A percentile compares a stretch with the other conserved stretches of the same genome.
phyloP scores from a whole-genome alignment of 179 eudicot genomes.

The Beta lomatogona region DNA sequence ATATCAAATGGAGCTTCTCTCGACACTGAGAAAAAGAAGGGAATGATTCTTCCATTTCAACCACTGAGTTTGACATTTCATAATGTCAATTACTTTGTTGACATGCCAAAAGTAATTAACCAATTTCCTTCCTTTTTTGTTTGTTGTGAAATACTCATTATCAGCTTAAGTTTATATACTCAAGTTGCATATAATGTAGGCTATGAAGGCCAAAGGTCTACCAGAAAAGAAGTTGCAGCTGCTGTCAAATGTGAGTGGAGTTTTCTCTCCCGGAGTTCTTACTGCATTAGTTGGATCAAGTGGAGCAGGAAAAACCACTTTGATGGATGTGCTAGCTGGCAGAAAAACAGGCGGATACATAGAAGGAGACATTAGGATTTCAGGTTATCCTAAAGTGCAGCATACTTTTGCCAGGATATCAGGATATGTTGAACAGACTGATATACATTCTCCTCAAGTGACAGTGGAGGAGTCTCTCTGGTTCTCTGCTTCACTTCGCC shows the following conservation, averaged over 20 bases:
- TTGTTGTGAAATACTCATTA: neutral
- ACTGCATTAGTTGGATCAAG: conserved; percentile 95
- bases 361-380: conserved; percentile 88
- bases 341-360: conserved; percentile 92
- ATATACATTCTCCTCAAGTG: conserved; percentile 95
- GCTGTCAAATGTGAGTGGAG: conserved; percentile 77
- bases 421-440: conserved; percentile 92
- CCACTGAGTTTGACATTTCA: conserved; percentile 62
- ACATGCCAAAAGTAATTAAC: conserved; percentile 57
- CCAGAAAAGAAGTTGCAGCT: conserved; percentile 49
- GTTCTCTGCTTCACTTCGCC: conserved; percentile 87
- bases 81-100: conserved; percentile 56
- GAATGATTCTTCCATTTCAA: conserved; percentile 66
- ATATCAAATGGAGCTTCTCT: neutral
- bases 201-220: conserved; percentile 3
- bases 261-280: conserved; percentile 88
- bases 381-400: conserved; percentile 85
- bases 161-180: neutral
- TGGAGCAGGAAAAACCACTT: conserved; percentile 97
- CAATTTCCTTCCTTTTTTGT: neutral
- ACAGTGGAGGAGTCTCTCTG: conserved; percentile 81
- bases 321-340: conserved; percentile 98
- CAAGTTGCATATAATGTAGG: neutral
- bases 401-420: conserved; percentile 84
- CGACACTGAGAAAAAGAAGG: conserved; percentile 32